These are phyloP conservation scores for Hordeum vulgare DNA, from an alignment of 176 grass and related monocot species.

Conservation along the genomic window MorexV3_pseudomolecules_assembly NC_058519.1:80910669-80911168, in stretches of 20 bases:
- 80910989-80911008: not conserved
- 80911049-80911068: not conserved
- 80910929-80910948: not conserved
- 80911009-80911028: not conserved
- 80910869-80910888: not conserved
- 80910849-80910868: not conserved
- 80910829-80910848: no score
- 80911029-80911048: not conserved
- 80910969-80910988: constrained; percentile 28
- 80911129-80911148: not conserved
- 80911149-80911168: not conserved
- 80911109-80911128: no score
- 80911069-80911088: not conserved
- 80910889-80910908: not conserved
- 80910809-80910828: no score
- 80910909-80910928: not conserved
- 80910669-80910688: no score
- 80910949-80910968: not conserved
- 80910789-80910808: no score
- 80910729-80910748: no score
- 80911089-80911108: no score
- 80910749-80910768: no score
- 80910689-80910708: no score
- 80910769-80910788: no score
- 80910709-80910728: no score